phyloP scores from a whole-genome alignment of 352 stramenopile genomes.

The Globisporangium heterothallicum region DNA sequence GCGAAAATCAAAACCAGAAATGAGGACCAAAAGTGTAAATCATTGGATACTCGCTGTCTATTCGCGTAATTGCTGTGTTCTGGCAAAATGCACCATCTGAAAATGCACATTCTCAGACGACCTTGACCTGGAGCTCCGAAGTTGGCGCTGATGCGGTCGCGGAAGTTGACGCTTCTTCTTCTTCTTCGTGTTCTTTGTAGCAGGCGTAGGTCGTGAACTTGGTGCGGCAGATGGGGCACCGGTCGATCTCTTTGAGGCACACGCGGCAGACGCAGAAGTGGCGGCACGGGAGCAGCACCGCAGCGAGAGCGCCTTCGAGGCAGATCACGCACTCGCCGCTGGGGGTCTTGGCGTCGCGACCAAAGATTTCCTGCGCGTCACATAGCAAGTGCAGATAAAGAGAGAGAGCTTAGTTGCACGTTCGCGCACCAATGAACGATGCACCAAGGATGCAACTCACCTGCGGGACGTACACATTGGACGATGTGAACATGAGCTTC shows the following conservation, averaged over 20 bases:
- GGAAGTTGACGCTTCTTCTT: no score
- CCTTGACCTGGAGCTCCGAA: constrained; percentile 8
- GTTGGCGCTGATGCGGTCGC: background rate
- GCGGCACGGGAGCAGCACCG: constrained; percentile 55
- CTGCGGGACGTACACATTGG: constrained; percentile 33
- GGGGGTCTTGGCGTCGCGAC: constrained; percentile 14
- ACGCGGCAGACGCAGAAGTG: constrained; percentile 59
- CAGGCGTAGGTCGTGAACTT: constrained; percentile 54
- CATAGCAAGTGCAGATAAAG: background rate
- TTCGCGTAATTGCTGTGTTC: background rate
- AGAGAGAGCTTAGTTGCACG: background rate
- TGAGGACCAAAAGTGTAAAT: background rate
- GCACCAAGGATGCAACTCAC: constrained; percentile 16
- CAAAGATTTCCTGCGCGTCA: constrained; percentile 76
- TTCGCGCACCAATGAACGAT: background rate
- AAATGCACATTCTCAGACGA: constrained; percentile 4
- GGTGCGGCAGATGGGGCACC: constrained; percentile 62
- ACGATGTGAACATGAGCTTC: constrained; percentile 36
- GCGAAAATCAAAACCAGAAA: background rate
- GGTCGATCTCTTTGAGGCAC: constrained; percentile 68
- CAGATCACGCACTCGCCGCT: constrained; percentile 62
- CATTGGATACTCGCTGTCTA: background rate
- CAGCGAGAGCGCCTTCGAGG: constrained; percentile 33
- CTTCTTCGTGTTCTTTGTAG: constrained; percentile 18
- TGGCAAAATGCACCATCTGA: no score